phyloP scores from a whole-genome alignment of 2,329 filamentous ascomycete genomes.

The Exserohilum turcica region DNA sequence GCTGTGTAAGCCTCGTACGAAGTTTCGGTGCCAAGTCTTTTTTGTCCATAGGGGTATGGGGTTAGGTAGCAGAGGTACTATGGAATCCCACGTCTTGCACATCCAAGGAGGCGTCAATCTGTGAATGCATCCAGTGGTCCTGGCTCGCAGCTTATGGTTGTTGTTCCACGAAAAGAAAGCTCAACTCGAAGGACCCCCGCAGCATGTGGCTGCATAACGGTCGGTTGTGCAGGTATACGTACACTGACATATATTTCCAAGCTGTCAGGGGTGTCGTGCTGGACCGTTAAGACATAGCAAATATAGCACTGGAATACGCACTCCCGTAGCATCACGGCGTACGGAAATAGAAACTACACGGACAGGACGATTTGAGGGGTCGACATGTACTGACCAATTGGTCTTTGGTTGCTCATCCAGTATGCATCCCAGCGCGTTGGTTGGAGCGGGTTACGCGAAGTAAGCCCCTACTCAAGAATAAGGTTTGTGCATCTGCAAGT shows the following conservation, averaged over 20 bases:
- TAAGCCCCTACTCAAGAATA: background rate
- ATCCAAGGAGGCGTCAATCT: background rate
- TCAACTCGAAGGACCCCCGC: background rate
- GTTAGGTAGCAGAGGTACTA: background rate
- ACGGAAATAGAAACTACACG: background rate
- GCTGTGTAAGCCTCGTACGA: too few relatives aligned
- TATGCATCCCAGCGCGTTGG: background rate
- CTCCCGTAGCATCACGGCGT: background rate
- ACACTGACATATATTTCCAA: background rate
- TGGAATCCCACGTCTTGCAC: background rate
- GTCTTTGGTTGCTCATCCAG: background rate
- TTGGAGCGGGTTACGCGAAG: background rate
- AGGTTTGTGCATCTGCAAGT: background rate
- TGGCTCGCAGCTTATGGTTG: background rate
- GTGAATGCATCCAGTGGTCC: background rate
- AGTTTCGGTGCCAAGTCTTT: too few relatives aligned
- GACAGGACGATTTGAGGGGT: background rate
- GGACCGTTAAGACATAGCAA: too few relatives aligned
- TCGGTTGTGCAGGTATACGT: background rate
- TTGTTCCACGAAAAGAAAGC: background rate
- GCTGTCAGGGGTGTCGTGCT: background rate
- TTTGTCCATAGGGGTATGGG: background rate
- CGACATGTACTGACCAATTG: background rate
- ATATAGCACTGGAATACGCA: too few relatives aligned
- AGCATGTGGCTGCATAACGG: background rate